A percentile compares a stretch with the other conserved stretches of the same genome.
These are phyloP conservation scores for Detonula confervacea DNA, from an alignment of 352 stramenopile genomes.

Conservation along the genomic window DNA sequence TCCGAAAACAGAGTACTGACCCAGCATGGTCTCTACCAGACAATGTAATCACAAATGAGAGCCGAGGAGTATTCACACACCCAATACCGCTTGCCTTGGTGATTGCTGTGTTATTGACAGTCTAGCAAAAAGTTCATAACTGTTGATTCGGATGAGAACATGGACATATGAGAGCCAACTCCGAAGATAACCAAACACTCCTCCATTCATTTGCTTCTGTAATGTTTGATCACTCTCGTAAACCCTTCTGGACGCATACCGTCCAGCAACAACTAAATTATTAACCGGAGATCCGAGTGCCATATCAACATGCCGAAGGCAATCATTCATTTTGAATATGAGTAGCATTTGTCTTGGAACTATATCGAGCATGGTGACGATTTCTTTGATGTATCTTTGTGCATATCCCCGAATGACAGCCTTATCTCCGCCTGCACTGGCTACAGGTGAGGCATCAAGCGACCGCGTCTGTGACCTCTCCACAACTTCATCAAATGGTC, in stretches of 20 bases:
- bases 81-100: neutral
- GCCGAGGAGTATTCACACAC: too few species aligned
- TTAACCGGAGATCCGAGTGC: conserved; percentile 79
- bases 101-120: neutral
- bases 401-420: conserved; percentile 85
- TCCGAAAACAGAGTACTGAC: too few species aligned
- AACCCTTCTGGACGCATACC: conserved; percentile 73
- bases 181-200: conserved; percentile 39
- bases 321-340: conserved; percentile 89
- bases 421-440: conserved; percentile 51
- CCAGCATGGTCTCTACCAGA: too few species aligned
- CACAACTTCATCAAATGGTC: conserved; percentile 88
- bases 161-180: conserved; percentile 56
- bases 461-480: conserved; percentile 78
- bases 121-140: conserved; percentile 44
- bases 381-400: conserved; percentile 84
- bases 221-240: conserved; percentile 54
- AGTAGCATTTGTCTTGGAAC: conserved; percentile 84
- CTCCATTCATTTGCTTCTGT: conserved; percentile 24
- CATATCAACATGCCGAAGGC: conserved; percentile 85
- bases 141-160: conserved; percentile 55
- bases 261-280: conserved; percentile 79
- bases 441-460: conserved; percentile 32
- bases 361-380: conserved; percentile 81
- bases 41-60: too few species aligned